phyloP scores from a whole-genome alignment of 2,329 filamentous ascomycete species.

The Fusarium verticillioides region DNA sequence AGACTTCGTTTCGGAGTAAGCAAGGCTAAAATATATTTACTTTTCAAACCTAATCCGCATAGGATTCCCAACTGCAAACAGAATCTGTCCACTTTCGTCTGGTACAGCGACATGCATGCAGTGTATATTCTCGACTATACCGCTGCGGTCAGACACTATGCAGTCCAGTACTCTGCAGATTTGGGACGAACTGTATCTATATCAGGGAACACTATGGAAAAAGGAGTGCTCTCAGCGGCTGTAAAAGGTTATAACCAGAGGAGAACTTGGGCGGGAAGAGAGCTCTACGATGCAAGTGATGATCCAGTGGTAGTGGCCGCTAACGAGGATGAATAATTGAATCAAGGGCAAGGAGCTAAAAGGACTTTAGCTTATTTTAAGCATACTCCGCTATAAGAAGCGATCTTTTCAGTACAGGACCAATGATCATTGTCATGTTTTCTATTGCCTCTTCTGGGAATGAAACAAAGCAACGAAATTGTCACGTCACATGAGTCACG shows the following conservation, averaged over 20 bases:
- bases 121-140: neutral
- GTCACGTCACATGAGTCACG: too few relatives aligned
- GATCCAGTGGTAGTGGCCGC: neutral
- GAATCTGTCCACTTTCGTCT: neutral
- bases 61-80: neutral
- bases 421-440: too few relatives aligned
- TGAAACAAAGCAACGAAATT: neutral
- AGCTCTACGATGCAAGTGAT: neutral
- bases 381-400: neutral
- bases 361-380: neutral
- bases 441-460: neutral
- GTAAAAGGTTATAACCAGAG: rapidly evolving
- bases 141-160: too few relatives aligned
- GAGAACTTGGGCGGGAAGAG: rapidly evolving
- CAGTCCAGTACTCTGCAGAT: neutral
- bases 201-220: too few relatives aligned
- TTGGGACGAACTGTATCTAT: rapidly evolving
- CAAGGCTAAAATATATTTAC: neutral
- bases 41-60: neutral
- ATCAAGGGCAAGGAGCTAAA: too few relatives aligned
- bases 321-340: too few relatives aligned
- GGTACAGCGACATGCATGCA: neutral
- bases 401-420: too few relatives aligned
- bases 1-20: rapidly evolving
- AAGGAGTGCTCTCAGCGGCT: too few relatives aligned